Evolutionary conservation across 805 yeast species (phyloP).

Genomic region (Suhomyces canberraensis): DNA sequence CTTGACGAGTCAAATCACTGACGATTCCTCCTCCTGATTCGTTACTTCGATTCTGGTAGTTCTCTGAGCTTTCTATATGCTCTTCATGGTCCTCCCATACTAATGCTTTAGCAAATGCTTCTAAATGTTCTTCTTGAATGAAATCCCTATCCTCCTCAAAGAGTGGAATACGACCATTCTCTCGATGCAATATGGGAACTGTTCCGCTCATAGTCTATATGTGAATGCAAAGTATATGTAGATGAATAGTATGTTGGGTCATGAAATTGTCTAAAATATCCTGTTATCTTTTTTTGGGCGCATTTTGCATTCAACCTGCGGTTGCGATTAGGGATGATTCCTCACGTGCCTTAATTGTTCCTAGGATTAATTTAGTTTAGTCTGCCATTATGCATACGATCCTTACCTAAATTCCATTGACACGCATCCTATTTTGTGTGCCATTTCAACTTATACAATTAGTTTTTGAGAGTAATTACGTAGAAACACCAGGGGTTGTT

Average conservation of each 20-base stretch:
- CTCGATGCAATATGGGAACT: too few relatives aligned
- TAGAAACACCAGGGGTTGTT: too few relatives aligned
- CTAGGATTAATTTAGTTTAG: too few relatives aligned
- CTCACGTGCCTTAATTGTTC: too few relatives aligned
- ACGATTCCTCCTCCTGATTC: neutral
- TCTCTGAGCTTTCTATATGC: constrained; percentile 1
- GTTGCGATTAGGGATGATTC: too few relatives aligned
- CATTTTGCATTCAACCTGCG: neutral
- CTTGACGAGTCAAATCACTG: neutral
- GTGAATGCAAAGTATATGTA: neutral
- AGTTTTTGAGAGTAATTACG: too few relatives aligned
- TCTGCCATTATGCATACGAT: too few relatives aligned
- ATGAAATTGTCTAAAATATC: neutral
- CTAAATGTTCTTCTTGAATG: constrained; percentile 34
- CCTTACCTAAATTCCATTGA: too few relatives aligned
- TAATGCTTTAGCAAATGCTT: constrained; percentile 39
- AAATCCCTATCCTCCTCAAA: constrained; percentile 24
- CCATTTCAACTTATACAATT: too few relatives aligned
- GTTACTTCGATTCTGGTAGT: neutral
- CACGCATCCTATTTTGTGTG: too few relatives aligned
- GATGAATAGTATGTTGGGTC: neutral
- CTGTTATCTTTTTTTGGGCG: neutral
- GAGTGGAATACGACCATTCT: neutral
- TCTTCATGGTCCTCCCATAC: constrained; percentile 34
- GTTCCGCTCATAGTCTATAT: neutral